Evolutionary conservation across 2,329 filamentous ascomycete genomes (phyloP).

Genomic region (Fusarium graminum): DNA sequence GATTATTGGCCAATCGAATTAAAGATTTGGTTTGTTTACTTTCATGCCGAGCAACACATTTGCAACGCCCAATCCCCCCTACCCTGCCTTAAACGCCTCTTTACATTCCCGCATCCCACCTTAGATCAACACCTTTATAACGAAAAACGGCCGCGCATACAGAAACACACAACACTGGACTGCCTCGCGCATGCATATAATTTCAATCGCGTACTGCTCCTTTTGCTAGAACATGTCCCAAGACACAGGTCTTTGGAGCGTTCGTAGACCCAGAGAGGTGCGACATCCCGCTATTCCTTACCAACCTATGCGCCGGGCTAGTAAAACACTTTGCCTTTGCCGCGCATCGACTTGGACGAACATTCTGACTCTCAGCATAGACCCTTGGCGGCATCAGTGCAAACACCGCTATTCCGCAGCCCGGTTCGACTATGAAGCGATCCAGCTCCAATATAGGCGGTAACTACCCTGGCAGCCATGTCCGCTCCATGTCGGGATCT

Average conservation of each 20-base stretch:
- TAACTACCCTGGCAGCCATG: slow-evolving; percentile 76
- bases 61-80: slow-evolving; percentile 35
- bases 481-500: slow-evolving; percentile 84
- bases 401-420: slow-evolving; percentile 89
- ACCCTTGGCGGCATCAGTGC: slow-evolving; percentile 87
- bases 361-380: slow-evolving; percentile 61
- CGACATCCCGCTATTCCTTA: slow-evolving; percentile 23
- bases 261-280: slow-evolving; percentile 91
- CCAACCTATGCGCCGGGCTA: slow-evolving; percentile 38
- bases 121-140: slow-evolving; percentile 33
- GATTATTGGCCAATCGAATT: slow-evolving; percentile 47
- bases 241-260: slow-evolving; percentile 89
- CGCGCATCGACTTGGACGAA: slow-evolving; percentile 1
- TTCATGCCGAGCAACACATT: slow-evolving; percentile 56
- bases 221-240: slow-evolving; percentile 75
- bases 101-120: slow-evolving; percentile 40
- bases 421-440: slow-evolving; percentile 93
- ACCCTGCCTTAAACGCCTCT: slow-evolving; percentile 34
- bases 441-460: slow-evolving; percentile 80
- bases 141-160: slow-evolving; percentile 13
- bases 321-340: slow-evolving; percentile 2
- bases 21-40: slow-evolving; percentile 57
- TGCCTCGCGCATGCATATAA: slow-evolving; percentile 27
- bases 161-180: slow-evolving; percentile 4
- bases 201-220: slow-evolving; percentile 35